Percentiles rank a stretch among this genome's conserved stretches.
Evolutionary conservation across 2,329 filamentous ascomycete species (phyloP).

Genomic region (Fusarium musae): DNA sequence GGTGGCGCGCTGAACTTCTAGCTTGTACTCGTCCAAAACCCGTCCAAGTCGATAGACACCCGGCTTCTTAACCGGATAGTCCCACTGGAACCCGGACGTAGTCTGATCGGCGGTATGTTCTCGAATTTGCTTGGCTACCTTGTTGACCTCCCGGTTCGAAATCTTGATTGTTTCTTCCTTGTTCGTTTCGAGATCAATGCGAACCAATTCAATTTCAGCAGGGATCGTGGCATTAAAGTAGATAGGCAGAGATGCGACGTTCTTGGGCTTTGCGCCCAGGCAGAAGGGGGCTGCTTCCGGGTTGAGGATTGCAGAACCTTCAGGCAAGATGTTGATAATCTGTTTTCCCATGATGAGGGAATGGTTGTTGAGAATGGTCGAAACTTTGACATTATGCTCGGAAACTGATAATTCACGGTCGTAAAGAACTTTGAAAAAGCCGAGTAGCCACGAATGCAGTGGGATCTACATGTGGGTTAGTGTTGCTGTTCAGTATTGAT

Average conservation of each 20-base stretch:
- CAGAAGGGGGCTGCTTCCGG: constrained; percentile 85
- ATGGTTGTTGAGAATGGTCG: constrained; percentile 87
- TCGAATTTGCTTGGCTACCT: constrained; percentile 75
- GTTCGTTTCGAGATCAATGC: constrained; percentile 84
- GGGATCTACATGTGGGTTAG: constrained; percentile 66
- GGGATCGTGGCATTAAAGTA: constrained; percentile 94
- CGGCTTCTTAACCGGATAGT: constrained; percentile 82
- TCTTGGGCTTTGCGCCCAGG: constrained; percentile 71
- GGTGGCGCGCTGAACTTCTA: constrained; percentile 83
- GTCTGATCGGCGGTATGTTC: constrained; percentile 72
- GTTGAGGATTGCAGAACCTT: constrained; percentile 93
- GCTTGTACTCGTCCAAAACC: constrained; percentile 91
- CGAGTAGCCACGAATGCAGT: constrained; percentile 76
- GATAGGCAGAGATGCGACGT: constrained; percentile 77
- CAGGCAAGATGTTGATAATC: constrained; percentile 96
- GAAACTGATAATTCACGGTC: constrained; percentile 93
- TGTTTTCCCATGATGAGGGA: constrained; percentile 96
- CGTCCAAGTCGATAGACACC: constrained; percentile 87
- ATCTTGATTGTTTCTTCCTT: constrained; percentile 84
- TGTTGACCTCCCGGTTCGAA: constrained; percentile 76
- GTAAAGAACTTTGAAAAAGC: constrained; percentile 83
- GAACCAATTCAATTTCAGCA: constrained; percentile 86
- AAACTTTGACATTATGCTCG: constrained; percentile 91
- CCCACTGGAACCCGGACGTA: constrained; percentile 72
- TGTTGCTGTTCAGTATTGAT: neutral